A percentile compares a stretch with the other conserved stretches of the same genome.
phyloP scores from a whole-genome alignment of 495 filamentous ascomycete species.

The Sordaria brevicollis region DNA sequence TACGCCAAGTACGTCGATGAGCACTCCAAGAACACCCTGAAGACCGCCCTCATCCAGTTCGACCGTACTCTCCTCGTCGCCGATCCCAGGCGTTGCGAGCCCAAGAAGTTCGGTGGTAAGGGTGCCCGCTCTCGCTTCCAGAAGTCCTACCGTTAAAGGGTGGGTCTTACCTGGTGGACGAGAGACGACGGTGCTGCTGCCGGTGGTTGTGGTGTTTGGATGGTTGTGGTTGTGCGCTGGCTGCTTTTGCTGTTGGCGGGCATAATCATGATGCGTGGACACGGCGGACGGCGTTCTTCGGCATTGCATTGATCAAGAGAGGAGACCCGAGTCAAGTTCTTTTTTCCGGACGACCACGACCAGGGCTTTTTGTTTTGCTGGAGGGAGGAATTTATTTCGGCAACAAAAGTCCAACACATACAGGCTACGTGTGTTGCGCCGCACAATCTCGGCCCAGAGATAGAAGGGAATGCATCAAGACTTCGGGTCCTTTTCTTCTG shows the following conservation, averaged over 20 bases:
- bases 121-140: constrained; percentile 96
- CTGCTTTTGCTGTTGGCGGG: constrained; percentile 5
- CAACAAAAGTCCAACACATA: neutral
- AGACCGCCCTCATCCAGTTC: constrained; percentile 87
- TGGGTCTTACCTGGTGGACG: too few species aligned
- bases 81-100: constrained; percentile 89
- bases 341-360: neutral
- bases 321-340: neutral
- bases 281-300: constrained; percentile 24
- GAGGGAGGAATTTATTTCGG: neutral
- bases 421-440: neutral
- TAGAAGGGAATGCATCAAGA: neutral
- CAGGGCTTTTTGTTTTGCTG: neutral
- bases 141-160: constrained; percentile 61
- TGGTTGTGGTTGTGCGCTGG: constrained; percentile 1
- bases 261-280: constrained; percentile 22
- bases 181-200: constrained; percentile 1
- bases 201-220: constrained; percentile 16
- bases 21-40: constrained; percentile 98
- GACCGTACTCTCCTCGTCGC: constrained; percentile 95
- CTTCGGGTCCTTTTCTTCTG: neutral
- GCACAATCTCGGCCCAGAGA: neutral
- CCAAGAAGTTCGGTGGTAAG: constrained; percentile 87
- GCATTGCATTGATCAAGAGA: constrained; percentile 25
- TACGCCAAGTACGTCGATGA: constrained; percentile 99